Conservation (phyloP, 2,329 filamentous ascomycete species). For the Fusarium nurragi region DNA sequence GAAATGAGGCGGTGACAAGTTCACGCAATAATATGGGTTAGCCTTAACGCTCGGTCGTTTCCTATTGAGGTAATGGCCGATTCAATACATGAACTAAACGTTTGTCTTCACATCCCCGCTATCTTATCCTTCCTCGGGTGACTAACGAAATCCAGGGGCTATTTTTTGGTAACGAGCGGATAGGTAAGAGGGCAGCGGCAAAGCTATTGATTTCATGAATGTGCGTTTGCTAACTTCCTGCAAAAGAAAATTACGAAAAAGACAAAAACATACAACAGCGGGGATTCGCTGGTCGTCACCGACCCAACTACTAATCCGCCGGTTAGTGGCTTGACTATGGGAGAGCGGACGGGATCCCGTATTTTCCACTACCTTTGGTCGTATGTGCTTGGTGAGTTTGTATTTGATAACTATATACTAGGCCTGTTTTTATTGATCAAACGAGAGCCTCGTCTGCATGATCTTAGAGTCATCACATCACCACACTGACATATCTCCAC, state of each 20-base stretch:
- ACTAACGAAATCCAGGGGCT: not conserved
- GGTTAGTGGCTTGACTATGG: slow-evolving; percentile 7
- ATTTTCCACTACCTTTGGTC: slow-evolving; percentile 9
- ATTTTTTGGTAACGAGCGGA: not conserved
- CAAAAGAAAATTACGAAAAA: too few relatives aligned
- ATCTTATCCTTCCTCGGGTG: not conserved
- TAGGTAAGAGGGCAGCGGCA: too few relatives aligned
- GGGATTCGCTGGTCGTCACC: slow-evolving; percentile 7
- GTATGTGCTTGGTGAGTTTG: accelerated
- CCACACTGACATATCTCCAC: too few relatives aligned
- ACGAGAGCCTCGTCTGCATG: too few relatives aligned
- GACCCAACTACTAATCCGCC: slow-evolving; percentile 5
- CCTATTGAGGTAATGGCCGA: not conserved
- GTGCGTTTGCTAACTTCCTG: too few relatives aligned
- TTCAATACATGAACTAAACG: not conserved
- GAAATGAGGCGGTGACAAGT: not conserved
- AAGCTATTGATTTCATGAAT: not conserved
- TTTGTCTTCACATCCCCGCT: not conserved
- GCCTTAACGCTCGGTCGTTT: not conserved
- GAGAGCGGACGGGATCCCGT: slow-evolving; percentile 9
- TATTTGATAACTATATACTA: not conserved
- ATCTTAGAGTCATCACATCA: too few relatives aligned
- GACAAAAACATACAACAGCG: not conserved
- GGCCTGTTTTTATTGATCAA: too few relatives aligned
- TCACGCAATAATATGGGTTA: slow-evolving; percentile 9